Evolutionary conservation across 139 green algal genomes (phyloP), one percentile per base, ranked within the genome.

Genomic region (Eudorina sp.): DNA sequence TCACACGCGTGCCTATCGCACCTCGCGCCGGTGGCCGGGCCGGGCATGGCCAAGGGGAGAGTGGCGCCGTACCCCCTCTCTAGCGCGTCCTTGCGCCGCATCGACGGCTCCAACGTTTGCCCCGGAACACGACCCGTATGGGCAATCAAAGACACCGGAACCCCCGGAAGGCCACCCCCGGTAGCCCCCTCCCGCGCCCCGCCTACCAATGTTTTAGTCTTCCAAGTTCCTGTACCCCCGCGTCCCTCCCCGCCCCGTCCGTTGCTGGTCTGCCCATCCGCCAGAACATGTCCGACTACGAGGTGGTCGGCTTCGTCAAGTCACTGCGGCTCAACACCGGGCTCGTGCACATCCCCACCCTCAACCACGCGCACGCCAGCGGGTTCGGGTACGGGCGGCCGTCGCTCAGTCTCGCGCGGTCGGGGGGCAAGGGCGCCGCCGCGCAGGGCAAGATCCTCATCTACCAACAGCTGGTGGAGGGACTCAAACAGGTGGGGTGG

Each of bases 361-460:
- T 75, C 41, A 70, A 18, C 36, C 45, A 70, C 36, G 5, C 23
- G 34, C 19, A 84, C 76, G 5, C 60, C 80, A 73, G 40, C 14
- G 25, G 41, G 46, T 11, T 9, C 46, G 74, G 46, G 46, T 48
- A n/a, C 38, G 38, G 25, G 21, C 78, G 55, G 21, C 55, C 78
- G 6, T 86, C 80, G 41, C 40, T 64, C 18, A 62, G 36, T 16
- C 4, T 64, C 7, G 43, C 29, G 13, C 78, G 78, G 27, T 34
- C 14, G 25, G 80, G 13, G 21, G 51, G 75, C 80, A 86, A 86
- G 60, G 80, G 80, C 80, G 41, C 41, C 38, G 80, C 80, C 19
- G 58, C 68, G 23, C 80, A 86, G n/a, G 80, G 80, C 60, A 86
- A 86, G 80, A 76, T 86, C 40, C 80, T 86, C n/a, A 86, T 86